Evolutionary conservation across 1,284 basidiomycete species (phyloP).

Genomic region (Schizophyllum commune): DNA sequence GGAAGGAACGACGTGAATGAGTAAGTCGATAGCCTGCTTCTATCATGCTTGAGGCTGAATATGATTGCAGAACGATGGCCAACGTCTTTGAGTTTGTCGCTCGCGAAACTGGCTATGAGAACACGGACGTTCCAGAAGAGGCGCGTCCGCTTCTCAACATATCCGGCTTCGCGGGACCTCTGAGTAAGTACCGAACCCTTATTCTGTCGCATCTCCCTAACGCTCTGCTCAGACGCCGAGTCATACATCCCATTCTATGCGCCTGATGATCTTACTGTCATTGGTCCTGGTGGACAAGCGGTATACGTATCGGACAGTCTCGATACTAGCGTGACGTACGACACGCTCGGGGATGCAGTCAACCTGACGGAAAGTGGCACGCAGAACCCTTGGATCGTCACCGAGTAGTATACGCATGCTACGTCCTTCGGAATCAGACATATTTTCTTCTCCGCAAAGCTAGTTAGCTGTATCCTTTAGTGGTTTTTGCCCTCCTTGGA

Average conservation of each 20-base stretch:
- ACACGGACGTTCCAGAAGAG: slow-evolving; percentile 21
- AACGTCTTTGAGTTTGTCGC: slow-evolving; percentile 40
- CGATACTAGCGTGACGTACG: slow-evolving; percentile 22
- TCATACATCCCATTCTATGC: slow-evolving; percentile 29
- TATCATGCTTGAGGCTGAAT: background rate
- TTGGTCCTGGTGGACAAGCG: slow-evolving; percentile 25
- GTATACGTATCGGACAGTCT: slow-evolving; percentile 25
- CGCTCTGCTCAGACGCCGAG: slow-evolving; percentile 12
- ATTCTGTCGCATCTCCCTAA: background rate
- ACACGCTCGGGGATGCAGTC: slow-evolving; percentile 22
- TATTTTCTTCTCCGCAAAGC: background rate
- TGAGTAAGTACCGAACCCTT: slow-evolving; percentile 15
- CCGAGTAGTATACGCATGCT: background rate
- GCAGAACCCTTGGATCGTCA: slow-evolving; percentile 12
- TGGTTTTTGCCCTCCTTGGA: too few species aligned
- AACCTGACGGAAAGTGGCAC: slow-evolving; percentile 25
- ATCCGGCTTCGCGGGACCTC: slow-evolving; percentile 14
- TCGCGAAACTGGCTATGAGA: slow-evolving; percentile 25
- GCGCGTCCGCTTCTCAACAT: slow-evolving; percentile 19
- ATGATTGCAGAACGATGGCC: slow-evolving; percentile 20
- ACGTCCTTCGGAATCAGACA: background rate
- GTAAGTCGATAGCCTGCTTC: background rate
- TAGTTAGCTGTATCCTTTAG: too few species aligned
- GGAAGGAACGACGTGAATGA: slow-evolving; percentile 39
- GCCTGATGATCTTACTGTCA: slow-evolving; percentile 24